phyloP scores from a whole-genome alignment of 805 yeast species.

The Candida vaughaniae region DNA sequence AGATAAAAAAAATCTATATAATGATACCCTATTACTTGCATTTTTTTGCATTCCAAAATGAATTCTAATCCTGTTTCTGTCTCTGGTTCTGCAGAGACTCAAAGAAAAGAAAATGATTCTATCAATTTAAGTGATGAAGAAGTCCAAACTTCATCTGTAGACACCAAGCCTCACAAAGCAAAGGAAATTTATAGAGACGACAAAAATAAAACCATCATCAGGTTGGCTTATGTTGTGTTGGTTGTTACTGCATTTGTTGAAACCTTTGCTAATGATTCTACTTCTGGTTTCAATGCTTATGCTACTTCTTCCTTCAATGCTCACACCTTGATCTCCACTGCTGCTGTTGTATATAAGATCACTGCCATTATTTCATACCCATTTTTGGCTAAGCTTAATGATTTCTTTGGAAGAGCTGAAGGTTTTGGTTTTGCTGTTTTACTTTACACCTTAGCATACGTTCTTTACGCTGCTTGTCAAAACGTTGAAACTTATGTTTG shows the following conservation, averaged over 20 bases:
- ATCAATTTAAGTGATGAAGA: neutral
- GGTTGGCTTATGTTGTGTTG: slow-evolving; percentile 20
- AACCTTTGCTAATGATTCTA: slow-evolving; percentile 22
- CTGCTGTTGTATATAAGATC: slow-evolving; percentile 19
- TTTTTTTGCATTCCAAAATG: too few species aligned
- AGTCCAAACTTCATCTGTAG: neutral
- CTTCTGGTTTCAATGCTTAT: slow-evolving; percentile 27
- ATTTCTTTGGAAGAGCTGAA: slow-evolving; percentile 20
- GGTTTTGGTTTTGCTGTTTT: slow-evolving; percentile 17
- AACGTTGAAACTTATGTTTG: slow-evolving; percentile 21
- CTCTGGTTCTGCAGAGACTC: neutral
- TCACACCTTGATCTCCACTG: slow-evolving; percentile 21
- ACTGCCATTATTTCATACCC: slow-evolving; percentile 21
- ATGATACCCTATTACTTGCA: too few species aligned
- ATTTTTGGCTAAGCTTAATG: slow-evolving; percentile 20
- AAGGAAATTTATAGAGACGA: neutral
- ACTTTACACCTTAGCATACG: slow-evolving; percentile 19
- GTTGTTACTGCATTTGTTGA: slow-evolving; percentile 26
- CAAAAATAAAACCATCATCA: slow-evolving; percentile 19
- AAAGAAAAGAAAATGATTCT: neutral
- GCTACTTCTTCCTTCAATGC: slow-evolving; percentile 19
- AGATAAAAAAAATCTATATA: too few species aligned
- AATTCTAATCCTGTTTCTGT: too few species aligned
- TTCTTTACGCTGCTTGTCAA: slow-evolving; percentile 18
- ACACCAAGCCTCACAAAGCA: neutral